Base-by-base conservation (phyloP, 495 filamentous ascomycete species). In the Cercophora sp. region DNA sequence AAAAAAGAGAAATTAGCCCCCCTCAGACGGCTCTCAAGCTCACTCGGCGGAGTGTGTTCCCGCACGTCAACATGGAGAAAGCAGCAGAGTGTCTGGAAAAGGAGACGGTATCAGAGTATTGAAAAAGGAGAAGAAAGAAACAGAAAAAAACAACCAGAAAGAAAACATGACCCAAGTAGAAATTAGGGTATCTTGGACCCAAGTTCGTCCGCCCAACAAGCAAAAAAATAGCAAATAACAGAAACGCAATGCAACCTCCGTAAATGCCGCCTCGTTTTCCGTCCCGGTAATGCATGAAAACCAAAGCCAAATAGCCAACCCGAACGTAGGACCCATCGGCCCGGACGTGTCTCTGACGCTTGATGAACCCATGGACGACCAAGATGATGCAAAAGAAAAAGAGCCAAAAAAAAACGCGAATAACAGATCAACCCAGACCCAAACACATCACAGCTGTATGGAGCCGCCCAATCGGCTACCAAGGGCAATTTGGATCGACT, bases 401-500 rank as follows among this genome's bases (percentile, higher is more conserved):
- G n/a, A n/a, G n/a, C n/a, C n/a, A n/a, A n/a, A n/a, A n/a, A n/a
- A n/a, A n/a, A n/a, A n/a, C n/a, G n/a, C n/a, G n/a, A n/a, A n/a
- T n/a, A n/a, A n/a, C n/a, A n/a, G n/a, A n/a, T n/a, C n/a, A n/a
- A n/a, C n/a, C n/a, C n/a, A n/a, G n/a, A n/a, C n/a, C n/a, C n/a
- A n/a, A n/a, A n/a, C n/a, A n/a, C n/a, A n/a, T 36, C 34, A 39
- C 36, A 39, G 18, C 16, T 9, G 16, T 20, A 39, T 39, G 29
- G 29, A 32, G 8, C 15, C 18, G 6, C 40, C 54, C 24, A 56
- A 24, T 24, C 48, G 39, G 29, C 24, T 52, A 11, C 20, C 32
- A 9, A 54, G 39, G 15, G 51, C 51, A 40, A 54, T 39, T 19
- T 45, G 34, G 29, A 50, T 26, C 6, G 39, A 49, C 29, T 54